Percentiles rank a stretch among this genome's conserved stretches.
phyloP scores from a whole-genome alignment of 2,329 filamentous ascomycete genomes.

The Tolypocladium capitatum region DNA sequence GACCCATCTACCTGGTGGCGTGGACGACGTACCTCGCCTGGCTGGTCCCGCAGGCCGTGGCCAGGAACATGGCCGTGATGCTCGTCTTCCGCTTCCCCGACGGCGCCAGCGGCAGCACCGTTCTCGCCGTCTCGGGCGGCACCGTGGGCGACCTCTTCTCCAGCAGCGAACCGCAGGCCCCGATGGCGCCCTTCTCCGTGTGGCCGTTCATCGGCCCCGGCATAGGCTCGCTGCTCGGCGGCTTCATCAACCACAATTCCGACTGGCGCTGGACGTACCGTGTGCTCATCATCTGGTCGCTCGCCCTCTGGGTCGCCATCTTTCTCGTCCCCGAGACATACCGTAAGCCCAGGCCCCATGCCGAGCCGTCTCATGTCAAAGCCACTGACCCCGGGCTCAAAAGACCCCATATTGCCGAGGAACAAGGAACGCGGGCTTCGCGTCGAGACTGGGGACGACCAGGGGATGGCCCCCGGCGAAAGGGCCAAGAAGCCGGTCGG shows the following conservation, averaged over 20 bases:
- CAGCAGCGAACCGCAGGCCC: conserved; percentile 54
- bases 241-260: conserved; percentile 67
- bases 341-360: conserved; percentile 28
- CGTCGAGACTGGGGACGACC: conserved; percentile 61
- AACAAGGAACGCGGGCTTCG: conserved; percentile 58
- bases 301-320: conserved; percentile 49
- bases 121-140: conserved; percentile 64
- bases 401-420: conserved; percentile 55
- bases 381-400: background rate
- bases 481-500: conserved; percentile 54
- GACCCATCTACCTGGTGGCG: conserved; percentile 66
- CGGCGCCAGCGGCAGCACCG: conserved; percentile 56
- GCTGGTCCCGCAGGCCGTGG: conserved; percentile 69
- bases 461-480: conserved; percentile 69
- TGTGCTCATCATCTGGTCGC: conserved; percentile 69
- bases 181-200: conserved; percentile 71
- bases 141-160: conserved; percentile 73
- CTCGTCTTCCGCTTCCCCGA: conserved; percentile 66
- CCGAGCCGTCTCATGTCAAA: background rate
- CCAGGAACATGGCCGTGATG: conserved; percentile 70
- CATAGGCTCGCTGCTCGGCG: conserved; percentile 51
- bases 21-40: conserved; percentile 67
- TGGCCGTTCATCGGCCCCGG: conserved; percentile 51
- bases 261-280: conserved; percentile 79
- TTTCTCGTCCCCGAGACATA: conserved; percentile 81